These are phyloP conservation scores for Cutaneotrichosporon sp. DNA, from an alignment of 1,284 basidiomycete species.

Conservation along the genomic window DNA sequence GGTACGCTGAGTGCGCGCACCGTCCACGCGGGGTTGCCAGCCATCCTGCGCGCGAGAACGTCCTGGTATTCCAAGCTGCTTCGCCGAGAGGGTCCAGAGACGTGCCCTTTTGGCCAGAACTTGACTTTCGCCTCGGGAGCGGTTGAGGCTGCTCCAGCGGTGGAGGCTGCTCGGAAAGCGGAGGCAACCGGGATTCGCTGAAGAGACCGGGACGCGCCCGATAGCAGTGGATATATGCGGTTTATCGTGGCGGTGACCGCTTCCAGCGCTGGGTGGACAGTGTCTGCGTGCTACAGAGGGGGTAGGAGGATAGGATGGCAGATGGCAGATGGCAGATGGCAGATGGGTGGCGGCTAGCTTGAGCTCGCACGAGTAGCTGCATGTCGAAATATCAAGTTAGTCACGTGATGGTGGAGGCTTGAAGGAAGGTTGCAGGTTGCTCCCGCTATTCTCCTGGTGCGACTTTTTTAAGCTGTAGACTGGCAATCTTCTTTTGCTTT, in stretches of 20 bases:
- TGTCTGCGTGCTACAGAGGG: not conserved
- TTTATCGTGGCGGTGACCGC: not conserved
- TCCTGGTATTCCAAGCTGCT: not conserved
- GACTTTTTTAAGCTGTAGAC: not conserved
- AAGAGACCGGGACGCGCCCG: constrained; percentile 6
- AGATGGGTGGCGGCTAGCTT: not conserved
- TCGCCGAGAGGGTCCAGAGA: not conserved
- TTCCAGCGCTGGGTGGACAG: not conserved
- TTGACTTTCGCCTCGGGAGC: not conserved
- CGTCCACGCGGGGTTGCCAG: constrained; percentile 39
- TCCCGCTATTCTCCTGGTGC: not conserved
- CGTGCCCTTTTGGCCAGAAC: not conserved
- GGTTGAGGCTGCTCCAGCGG: not conserved
- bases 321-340: not conserved
- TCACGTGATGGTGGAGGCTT: constrained; percentile 12
- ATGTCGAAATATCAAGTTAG: constrained; percentile 1
- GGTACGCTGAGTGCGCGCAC: constrained; percentile 52
- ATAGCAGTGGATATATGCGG: not conserved
- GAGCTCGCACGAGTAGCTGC: not conserved
- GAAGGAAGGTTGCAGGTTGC: not conserved
- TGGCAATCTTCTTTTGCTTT: constrained; percentile 18
- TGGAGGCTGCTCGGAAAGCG: not conserved
- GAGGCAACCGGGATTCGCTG: not conserved
- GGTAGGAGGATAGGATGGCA: not conserved
- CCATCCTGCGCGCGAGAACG: not conserved